phyloP scores from a whole-genome alignment of 2,329 filamentous ascomycete genomes.

The Orbilia ellipsospora region DNA sequence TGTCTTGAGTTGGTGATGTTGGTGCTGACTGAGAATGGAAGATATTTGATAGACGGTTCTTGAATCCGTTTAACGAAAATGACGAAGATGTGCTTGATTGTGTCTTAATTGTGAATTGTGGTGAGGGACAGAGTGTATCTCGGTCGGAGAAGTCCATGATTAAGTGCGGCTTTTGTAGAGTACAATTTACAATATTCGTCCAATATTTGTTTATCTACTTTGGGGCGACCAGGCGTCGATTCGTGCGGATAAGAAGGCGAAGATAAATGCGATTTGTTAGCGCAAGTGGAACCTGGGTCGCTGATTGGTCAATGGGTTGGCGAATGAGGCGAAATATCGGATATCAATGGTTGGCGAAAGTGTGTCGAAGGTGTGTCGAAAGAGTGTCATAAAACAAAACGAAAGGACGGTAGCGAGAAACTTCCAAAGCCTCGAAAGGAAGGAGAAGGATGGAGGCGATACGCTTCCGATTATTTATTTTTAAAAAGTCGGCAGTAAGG shows the following conservation, averaged over 20 bases:
- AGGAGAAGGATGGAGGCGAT: slow-evolving; percentile 45
- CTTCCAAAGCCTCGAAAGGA: slow-evolving; percentile 47
- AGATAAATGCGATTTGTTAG: slow-evolving; percentile 22
- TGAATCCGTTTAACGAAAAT: slow-evolving; percentile 50
- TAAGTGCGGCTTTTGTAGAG: slow-evolving; percentile 35
- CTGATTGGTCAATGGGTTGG: slow-evolving; percentile 52
- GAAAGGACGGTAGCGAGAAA: slow-evolving; percentile 49
- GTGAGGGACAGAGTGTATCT: slow-evolving; percentile 53
- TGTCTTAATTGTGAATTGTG: slow-evolving; percentile 53
- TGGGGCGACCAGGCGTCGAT: slow-evolving; percentile 44
- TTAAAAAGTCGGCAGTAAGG: slow-evolving; percentile 16
- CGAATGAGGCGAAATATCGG: slow-evolving; percentile 51
- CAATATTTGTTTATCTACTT: slow-evolving; percentile 10
- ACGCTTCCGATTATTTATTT: slow-evolving; percentile 51
- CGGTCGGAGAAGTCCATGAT: slow-evolving; percentile 52
- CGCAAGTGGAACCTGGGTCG: slow-evolving; percentile 23
- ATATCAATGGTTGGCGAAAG: slow-evolving; percentile 13
- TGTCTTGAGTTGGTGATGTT: slow-evolving; percentile 41
- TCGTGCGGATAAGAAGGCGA: slow-evolving; percentile 26
- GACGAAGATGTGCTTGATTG: slow-evolving; percentile 50
- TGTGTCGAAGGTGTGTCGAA: slow-evolving; percentile 38
- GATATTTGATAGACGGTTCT: slow-evolving; percentile 53
- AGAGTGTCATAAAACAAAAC: slow-evolving; percentile 8
- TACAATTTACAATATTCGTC: neutral
- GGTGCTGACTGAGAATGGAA: slow-evolving; percentile 46